Percentiles rank a stretch among this genome's conserved stretches.
Evolutionary conservation across 495 filamentous ascomycete species (phyloP).

Genomic region (Geopyxis carbonaria): DNA sequence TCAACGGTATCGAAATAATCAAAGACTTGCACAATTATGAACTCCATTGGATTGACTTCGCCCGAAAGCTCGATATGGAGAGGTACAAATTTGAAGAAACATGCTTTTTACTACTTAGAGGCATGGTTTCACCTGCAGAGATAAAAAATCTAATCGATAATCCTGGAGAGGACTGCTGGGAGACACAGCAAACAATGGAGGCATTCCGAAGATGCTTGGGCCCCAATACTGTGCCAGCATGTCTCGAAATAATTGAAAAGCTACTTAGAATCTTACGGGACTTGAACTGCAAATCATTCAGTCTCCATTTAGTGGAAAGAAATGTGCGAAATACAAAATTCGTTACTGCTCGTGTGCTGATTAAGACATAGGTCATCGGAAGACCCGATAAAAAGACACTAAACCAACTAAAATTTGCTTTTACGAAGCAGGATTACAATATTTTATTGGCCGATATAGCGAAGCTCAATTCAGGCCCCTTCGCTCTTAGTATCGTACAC

Average conservation of each 20-base stretch:
- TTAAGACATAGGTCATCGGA: conserved; percentile 2
- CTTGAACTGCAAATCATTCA: conserved; percentile 18
- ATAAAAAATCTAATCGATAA: conserved; percentile 15
- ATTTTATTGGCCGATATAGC: conserved; percentile 5
- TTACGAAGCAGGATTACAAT: conserved; percentile 12
- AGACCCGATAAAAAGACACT: conserved; percentile 3
- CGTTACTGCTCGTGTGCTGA: no score
- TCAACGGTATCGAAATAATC: conserved; percentile 4
- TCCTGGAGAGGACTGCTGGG: conserved; percentile 15
- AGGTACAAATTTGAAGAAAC: conserved; percentile 18
- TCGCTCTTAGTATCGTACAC: conserved; percentile 1
- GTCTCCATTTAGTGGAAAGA: background rate
- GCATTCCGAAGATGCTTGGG: conserved; percentile 16
- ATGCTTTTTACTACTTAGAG: conserved; percentile 19
- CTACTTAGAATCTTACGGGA: conserved; percentile 8
- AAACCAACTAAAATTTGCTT: conserved; percentile 14
- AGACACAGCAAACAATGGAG: conserved; percentile 9
- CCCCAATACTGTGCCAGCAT: conserved; percentile 4
- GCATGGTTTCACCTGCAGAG: conserved; percentile 9
- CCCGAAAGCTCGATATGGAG: conserved; percentile 10
- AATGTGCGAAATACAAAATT: no score
- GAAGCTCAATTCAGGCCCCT: conserved; percentile 11
- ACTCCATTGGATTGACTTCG: background rate
- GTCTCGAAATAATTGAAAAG: conserved; percentile 8
- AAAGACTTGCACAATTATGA: conserved; percentile 2